Percentiles rank a stretch among this genome's conserved stretches.
Evolutionary conservation across 2,329 filamentous ascomycete species (phyloP).

Genomic region (Aspergillus sp.): DNA sequence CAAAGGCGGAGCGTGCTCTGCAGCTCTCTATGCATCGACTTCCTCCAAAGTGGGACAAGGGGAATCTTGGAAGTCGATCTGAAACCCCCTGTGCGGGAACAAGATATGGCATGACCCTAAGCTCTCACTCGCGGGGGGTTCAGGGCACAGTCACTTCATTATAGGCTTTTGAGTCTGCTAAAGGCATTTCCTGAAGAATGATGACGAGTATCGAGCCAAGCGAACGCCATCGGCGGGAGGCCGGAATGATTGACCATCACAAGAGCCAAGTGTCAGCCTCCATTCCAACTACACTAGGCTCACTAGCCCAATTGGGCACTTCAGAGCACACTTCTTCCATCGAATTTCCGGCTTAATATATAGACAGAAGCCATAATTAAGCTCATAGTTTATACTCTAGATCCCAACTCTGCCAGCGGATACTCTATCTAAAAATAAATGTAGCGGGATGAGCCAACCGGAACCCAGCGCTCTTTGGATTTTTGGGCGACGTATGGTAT

Average conservation of each 20-base stretch:
- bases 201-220: constrained; percentile 3
- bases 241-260: not conserved
- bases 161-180: not conserved
- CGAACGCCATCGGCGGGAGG: constrained; percentile 7
- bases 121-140: not conserved
- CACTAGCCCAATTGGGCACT: not conserved
- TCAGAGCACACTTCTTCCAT: not conserved
- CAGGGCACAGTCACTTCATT: not conserved
- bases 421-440: constrained; percentile 18
- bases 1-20: not conserved
- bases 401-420: not conserved
- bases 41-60: constrained; percentile 3
- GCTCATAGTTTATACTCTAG: not conserved
- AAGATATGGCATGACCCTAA: not conserved
- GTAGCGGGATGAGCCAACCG: constrained; percentile 16
- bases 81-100: not conserved
- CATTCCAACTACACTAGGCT: not conserved
- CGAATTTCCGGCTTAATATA: not conserved
- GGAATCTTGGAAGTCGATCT: not conserved
- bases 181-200: not conserved
- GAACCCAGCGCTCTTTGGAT: constrained; percentile 11
- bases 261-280: constrained; percentile 15
- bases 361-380: not conserved
- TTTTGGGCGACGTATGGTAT: constrained; percentile 4
- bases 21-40: not conserved